Evolutionary conservation across 768 basidiomycete species (phyloP).

Genomic region (Hygrocybe punicea): DNA sequence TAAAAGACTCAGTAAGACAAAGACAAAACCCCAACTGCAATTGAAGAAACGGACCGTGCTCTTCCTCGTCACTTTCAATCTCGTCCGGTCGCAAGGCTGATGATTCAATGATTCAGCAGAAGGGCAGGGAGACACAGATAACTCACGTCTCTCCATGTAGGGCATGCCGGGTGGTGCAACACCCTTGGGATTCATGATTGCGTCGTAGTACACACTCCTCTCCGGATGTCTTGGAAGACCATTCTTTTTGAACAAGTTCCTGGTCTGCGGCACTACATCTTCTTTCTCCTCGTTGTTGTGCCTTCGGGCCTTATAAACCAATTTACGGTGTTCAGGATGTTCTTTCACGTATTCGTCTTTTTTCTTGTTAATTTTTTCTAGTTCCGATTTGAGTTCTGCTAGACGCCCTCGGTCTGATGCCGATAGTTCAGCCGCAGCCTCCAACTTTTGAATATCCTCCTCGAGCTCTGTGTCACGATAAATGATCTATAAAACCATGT

Average conservation of each 20-base stretch:
- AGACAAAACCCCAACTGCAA: neutral
- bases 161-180: constrained; percentile 96
- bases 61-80: constrained; percentile 58
- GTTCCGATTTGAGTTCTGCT: constrained; percentile 66
- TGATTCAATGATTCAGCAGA: constrained; percentile 1
- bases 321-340: constrained; percentile 86
- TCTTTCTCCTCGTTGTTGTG: constrained; percentile 43
- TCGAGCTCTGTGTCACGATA: constrained; percentile 58
- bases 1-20: no score
- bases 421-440: constrained; percentile 42
- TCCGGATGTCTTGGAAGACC: constrained; percentile 90
- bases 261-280: constrained; percentile 42
- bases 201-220: constrained; percentile 88
- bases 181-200: constrained; percentile 89
- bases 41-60: constrained; percentile 31
- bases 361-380: constrained; percentile 76
- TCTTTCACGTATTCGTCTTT: constrained; percentile 91
- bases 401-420: constrained; percentile 64
- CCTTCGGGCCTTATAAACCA: constrained; percentile 67
- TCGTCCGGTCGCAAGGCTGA: constrained; percentile 63
- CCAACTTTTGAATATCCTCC: constrained; percentile 70
- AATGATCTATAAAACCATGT: neutral
- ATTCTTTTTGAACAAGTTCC: constrained; percentile 75
- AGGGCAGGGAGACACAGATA: neutral
- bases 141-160: constrained; percentile 83